Evolutionary conservation across 208 protist species (phyloP), one percentile per base, ranked within the genome.

Genomic region (Trichomonas vaginalis): DNA sequence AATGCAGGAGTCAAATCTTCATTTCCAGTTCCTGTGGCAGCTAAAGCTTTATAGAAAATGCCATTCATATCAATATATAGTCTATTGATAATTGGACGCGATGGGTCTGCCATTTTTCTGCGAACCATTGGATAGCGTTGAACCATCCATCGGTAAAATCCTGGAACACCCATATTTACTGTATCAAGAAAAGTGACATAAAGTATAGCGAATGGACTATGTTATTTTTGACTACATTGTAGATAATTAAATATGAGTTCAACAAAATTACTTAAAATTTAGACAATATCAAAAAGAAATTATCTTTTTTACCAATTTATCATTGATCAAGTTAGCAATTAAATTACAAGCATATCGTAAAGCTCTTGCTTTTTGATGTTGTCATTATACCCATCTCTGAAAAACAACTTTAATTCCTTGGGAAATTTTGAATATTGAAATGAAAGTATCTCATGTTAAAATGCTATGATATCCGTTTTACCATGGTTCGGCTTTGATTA

Each of bases 131-230:
- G 95, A 96, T 96, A 96, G 9, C 86, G 42, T 3, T 95, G 35
- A 21, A 56, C 37, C 37, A 96, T 23, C 95, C 95, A 96, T 61
- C 95, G 9, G 23, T 48, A 96, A 47, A 96, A 96, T 12, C 49
- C 62, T 51, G 95, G 95, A 79, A 96, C 62, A 35, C 95, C 95
- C 95, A 96, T 96, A 39, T 88, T 88, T 70, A n/a, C n/a, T n/a
- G n/a, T n/a, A n/a, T n/a, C n/a, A n/a, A n/a, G n/a, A n/a, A n/a
- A n/a, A n/a, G n/a, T n/a, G n/a, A n/a, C n/a, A n/a, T n/a, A n/a
- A n/a, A n/a, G n/a, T n/a, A n/a, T n/a, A n/a, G n/a, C n/a, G n/a
- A n/a, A n/a, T n/a, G n/a, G n/a, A n/a, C n/a, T n/a, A n/a, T n/a
- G n/a, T n/a, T n/a, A n/a, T n/a, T n/a, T 12, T 9, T 23, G 17